Evolutionary conservation across 1,284 basidiomycete genomes (phyloP), one percentile per base, ranked within the genome.

Genomic region (Marasmius sp.): DNA sequence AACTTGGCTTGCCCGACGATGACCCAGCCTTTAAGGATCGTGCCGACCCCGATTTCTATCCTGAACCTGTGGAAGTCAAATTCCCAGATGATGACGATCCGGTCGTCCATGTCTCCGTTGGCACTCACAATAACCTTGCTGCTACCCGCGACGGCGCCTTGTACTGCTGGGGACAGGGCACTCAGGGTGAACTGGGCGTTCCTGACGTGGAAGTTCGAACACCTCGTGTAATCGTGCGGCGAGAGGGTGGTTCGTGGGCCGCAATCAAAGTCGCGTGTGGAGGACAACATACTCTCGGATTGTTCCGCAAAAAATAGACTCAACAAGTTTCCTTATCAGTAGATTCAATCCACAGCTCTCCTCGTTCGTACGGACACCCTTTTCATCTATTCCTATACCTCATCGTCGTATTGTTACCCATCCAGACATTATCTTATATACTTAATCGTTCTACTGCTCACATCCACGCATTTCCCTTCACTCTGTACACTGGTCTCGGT

Each of bases 161-260:
- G 64, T 95, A 94, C 72, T 82, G 88, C 45, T 97, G 94, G 94
- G 94, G 94, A 53, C 86, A 91, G 65, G 93, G 93, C 20, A 85
- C 87, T 57, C 88, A 84, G 74, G 87, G 81, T 72, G 94, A 84
- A 77, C 83, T 84, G 61, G 92, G 82, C 65, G 86, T 83, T 66
- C 85, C 81, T 27, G 84, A 85, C 67, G 81, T 82, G 68, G 83
- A 82, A 64, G 84, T 85, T 48, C 76, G 75, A 66, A 86, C 83
- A 3, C 88, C 88, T 1, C 81, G 75, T 18, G 76, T 82, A n/a
- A 80, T 91, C 47, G 89, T 91, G 34, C 85, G 88, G 56, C 83
- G 82, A 68, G 84, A 86, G 67, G 89, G 86, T 47, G 86, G 89
- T 11, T 80, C 82, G 14, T 91, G 88, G 83, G 73, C 81, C 47